These are phyloP conservation scores for Fonsecaea nubica DNA, from an alignment of 2,329 filamentous ascomycete genomes.

Conservation along the genomic window DNA sequence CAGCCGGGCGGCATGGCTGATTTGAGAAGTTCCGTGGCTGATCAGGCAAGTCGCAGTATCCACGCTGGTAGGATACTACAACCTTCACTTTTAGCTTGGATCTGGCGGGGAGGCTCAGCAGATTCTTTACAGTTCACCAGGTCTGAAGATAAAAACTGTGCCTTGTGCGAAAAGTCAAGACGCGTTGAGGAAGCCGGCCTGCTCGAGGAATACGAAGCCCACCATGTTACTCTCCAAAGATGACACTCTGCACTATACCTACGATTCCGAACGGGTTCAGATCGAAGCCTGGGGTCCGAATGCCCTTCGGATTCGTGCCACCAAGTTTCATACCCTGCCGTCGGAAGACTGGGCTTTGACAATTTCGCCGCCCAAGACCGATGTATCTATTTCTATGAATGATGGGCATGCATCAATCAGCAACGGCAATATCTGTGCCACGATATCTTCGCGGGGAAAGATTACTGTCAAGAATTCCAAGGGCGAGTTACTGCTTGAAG, in stretches of 20 bases:
- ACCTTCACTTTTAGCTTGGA: slow-evolving; percentile 8
- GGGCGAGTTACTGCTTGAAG: slow-evolving; percentile 57
- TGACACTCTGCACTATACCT: slow-evolving; percentile 46
- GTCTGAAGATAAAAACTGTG: background rate
- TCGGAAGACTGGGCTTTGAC: slow-evolving; percentile 48
- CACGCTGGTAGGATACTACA: slow-evolving; percentile 6
- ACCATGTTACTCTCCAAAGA: slow-evolving; percentile 42
- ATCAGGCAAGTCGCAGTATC: slow-evolving; percentile 10
- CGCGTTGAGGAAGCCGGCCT: background rate
- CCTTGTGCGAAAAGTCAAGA: background rate
- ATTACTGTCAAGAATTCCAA: slow-evolving; percentile 55
- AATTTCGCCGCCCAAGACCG: slow-evolving; percentile 13
- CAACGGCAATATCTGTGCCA: slow-evolving; percentile 59
- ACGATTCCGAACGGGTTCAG: slow-evolving; percentile 49
- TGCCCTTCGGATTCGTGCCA: slow-evolving; percentile 49
- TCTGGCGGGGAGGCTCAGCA: slow-evolving; percentile 8
- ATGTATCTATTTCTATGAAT: slow-evolving; percentile 25
- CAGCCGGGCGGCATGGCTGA: slow-evolving; percentile 24
- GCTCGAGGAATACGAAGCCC: background rate
- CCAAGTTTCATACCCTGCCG: slow-evolving; percentile 47
- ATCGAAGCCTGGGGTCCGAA: slow-evolving; percentile 50
- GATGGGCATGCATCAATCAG: slow-evolving; percentile 28
- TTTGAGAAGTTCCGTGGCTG: slow-evolving; percentile 14
- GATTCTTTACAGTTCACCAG: background rate
- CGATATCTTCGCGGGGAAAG: slow-evolving; percentile 57